Percentiles rank a stretch among this genome's conserved stretches.
phyloP scores from a whole-genome alignment of 441 rosid genomes.

The Jatropha multifida region DNA sequence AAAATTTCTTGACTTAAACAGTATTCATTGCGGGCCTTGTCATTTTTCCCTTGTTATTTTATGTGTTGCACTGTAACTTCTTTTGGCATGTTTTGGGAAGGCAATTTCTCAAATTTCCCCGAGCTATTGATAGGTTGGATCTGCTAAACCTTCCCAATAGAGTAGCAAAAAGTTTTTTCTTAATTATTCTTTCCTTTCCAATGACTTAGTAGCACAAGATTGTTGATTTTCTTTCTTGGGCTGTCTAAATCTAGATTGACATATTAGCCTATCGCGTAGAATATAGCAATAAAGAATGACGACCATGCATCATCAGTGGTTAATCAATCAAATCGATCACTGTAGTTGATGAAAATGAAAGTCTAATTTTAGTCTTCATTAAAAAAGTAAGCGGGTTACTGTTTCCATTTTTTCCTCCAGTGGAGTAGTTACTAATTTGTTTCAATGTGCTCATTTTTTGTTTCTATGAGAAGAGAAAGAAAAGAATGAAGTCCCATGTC shows the following conservation, averaged over 20 bases:
- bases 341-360: neutral
- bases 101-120: neutral
- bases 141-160: neutral
- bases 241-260: neutral
- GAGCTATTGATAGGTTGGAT: neutral
- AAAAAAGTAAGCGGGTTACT: slow-evolving; percentile 11
- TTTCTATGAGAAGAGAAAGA: neutral
- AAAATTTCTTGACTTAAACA: neutral
- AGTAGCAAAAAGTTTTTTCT: neutral
- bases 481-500: neutral
- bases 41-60: neutral
- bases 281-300: neutral
- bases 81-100: neutral
- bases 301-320: neutral
- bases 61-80: no score
- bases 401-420: neutral
- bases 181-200: neutral
- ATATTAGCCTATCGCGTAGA: neutral
- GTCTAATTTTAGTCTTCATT: neutral
- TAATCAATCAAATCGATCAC: slow-evolving; percentile 8
- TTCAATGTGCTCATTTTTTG: neutral
- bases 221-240: neutral
- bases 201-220: neutral
- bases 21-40: neutral
- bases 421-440: neutral